These are phyloP conservation scores for Apiotrichum gracile DNA, from an alignment of 1,284 basidiomycete species.

Conservation along the genomic window DNA sequence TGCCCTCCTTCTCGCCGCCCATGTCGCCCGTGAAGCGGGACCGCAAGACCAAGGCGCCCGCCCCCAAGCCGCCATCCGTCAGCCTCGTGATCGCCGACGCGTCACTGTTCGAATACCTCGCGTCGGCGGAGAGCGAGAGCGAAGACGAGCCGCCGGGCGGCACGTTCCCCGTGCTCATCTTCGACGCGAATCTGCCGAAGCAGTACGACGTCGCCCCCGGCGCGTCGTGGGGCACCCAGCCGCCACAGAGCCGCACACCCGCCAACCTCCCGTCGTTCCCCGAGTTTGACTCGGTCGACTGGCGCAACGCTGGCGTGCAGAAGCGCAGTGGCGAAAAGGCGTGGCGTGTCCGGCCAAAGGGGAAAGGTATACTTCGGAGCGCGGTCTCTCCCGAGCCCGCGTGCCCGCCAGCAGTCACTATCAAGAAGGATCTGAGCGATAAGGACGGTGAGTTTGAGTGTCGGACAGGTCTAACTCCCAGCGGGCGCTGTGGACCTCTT, in stretches of 20 bases:
- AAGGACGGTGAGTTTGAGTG: conserved; percentile 15
- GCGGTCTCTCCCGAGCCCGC: conserved; percentile 7
- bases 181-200: conserved; percentile 37
- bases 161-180: conserved; percentile 41
- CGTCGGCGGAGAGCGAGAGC: conserved; percentile 8
- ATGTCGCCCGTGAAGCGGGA: background rate
- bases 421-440: conserved; percentile 15
- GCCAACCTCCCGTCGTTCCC: conserved; percentile 23
- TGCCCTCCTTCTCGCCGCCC: conserved; percentile 2
- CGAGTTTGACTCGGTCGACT: conserved; percentile 41
- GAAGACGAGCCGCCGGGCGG: conserved; percentile 33
- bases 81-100: conserved; percentile 21
- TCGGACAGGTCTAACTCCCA: conserved; percentile 7
- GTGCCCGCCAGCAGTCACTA: conserved; percentile 18
- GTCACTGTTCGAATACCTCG: conserved; percentile 38
- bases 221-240: conserved; percentile 13
- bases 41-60: conserved; percentile 2
- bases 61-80: conserved; percentile 15
- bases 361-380: conserved; percentile 31
- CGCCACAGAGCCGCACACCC: conserved; percentile 1
- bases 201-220: conserved; percentile 35
- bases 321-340: conserved; percentile 31
- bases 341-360: conserved; percentile 33
- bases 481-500: conserved; percentile 43
- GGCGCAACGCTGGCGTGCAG: conserved; percentile 37